Evolutionary conservation across 129 eudicot genomes (phyloP).

Genomic region (Logfia minima): DNA sequence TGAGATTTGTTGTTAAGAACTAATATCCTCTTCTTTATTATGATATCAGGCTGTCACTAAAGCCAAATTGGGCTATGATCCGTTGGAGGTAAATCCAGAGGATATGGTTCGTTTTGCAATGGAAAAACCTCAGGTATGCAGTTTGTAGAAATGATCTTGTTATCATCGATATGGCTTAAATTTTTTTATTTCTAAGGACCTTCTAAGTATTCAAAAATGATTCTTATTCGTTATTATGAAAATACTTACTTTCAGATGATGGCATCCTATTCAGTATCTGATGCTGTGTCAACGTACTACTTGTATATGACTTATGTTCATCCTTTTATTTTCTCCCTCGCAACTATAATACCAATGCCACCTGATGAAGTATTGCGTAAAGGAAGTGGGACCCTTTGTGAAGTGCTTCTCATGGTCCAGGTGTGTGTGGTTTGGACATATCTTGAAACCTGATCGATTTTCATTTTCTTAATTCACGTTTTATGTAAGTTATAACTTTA

Average conservation of each 20-base stretch:
- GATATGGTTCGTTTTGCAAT: slow-evolving; percentile 98
- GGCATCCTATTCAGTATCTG: slow-evolving; percentile 99
- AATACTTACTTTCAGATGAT: slow-evolving; percentile 71
- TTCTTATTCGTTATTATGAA: slow-evolving; percentile 14
- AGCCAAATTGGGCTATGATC: slow-evolving; percentile 95
- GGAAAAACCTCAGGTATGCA: slow-evolving; percentile 91
- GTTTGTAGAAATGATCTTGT: slow-evolving; percentile 8
- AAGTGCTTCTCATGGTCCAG: slow-evolving; percentile 99
- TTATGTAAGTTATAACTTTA: slow-evolving; percentile 1
- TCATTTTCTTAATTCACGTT: not conserved
- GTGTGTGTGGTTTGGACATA: slow-evolving; percentile 44
- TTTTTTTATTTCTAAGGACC: not conserved
- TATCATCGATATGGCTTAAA: not conserved
- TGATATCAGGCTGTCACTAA: slow-evolving; percentile 87
- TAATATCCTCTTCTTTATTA: not conserved
- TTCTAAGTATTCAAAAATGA: slow-evolving; percentile 5
- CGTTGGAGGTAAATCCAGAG: slow-evolving; percentile 98
- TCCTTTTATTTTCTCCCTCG: slow-evolving; percentile 97
- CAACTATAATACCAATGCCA: slow-evolving; percentile 97
- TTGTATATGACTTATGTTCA: slow-evolving; percentile 98
- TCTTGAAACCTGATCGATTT: not conserved
- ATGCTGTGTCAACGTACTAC: slow-evolving; percentile 96
- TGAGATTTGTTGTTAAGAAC: not conserved
- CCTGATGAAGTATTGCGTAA: slow-evolving; percentile 98
- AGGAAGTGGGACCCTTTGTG: slow-evolving; percentile 99